Evolutionary conservation across 1,139 yeast genomes (phyloP).

Genomic region (Suhomyces terraborum): DNA sequence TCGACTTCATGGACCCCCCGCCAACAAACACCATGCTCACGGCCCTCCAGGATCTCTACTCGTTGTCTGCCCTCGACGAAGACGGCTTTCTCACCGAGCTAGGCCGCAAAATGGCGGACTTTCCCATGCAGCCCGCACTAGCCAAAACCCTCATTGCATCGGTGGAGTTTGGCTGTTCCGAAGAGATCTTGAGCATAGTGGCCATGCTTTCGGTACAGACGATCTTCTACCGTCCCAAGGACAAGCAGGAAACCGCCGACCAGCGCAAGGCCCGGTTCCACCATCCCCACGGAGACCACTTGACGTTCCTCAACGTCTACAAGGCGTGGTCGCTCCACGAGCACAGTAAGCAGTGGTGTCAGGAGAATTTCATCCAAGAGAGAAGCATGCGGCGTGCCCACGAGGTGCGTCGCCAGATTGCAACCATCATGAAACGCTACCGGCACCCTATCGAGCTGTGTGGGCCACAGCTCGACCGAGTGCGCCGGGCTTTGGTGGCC

Average conservation of each 20-base stretch:
- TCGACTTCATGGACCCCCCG: constrained; percentile 96
- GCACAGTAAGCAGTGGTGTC: constrained; percentile 74
- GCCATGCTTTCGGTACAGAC: constrained; percentile 91
- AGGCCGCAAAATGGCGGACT: constrained; percentile 86
- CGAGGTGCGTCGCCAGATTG: constrained; percentile 76
- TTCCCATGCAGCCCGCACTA: constrained; percentile 93
- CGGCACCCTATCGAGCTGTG: constrained; percentile 57
- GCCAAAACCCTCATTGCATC: constrained; percentile 81
- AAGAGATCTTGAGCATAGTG: constrained; percentile 80
- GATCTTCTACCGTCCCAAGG: constrained; percentile 82
- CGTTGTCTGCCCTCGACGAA: constrained; percentile 79
- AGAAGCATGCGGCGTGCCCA: constrained; percentile 73
- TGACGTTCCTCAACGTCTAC: constrained; percentile 81
- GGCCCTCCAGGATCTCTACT: constrained; percentile 83
- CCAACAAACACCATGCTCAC: constrained; percentile 70
- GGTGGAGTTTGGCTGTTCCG: constrained; percentile 73
- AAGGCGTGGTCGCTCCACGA: constrained; percentile 71
- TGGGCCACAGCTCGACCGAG: constrained; percentile 60
- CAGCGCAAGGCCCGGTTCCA: constrained; percentile 72
- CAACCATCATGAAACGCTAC: constrained; percentile 60
- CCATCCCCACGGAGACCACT: constrained; percentile 82
- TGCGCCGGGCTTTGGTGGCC: constrained; percentile 75
- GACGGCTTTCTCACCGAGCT: constrained; percentile 71
- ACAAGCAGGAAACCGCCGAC: constrained; percentile 74
- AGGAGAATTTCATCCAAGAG: constrained; percentile 78